Percentiles rank a stretch among this genome's conserved stretches.
phyloP scores from a whole-genome alignment of 2,329 filamentous ascomycete genomes.

The Penicillium sclerotigenum region DNA sequence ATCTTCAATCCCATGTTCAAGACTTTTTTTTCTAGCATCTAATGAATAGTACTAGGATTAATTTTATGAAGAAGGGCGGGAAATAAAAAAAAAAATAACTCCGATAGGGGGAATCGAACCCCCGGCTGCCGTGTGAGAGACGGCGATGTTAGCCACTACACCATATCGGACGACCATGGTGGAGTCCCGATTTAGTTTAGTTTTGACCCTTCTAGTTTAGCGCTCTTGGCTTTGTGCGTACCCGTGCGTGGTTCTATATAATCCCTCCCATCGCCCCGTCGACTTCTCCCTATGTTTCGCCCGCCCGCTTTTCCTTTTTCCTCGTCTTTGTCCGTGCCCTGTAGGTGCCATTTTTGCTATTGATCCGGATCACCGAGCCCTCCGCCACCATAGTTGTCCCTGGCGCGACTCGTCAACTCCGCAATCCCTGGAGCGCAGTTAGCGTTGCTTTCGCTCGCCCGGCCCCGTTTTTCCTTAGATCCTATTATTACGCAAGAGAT shows the following conservation, averaged over 20 bases:
- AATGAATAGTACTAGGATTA: no score
- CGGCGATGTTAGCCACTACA: constrained; percentile 32
- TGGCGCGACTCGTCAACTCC: no score
- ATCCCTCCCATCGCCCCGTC: no score
- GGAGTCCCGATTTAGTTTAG: no score
- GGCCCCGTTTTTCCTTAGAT: no score
- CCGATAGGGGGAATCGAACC: constrained; percentile 32
- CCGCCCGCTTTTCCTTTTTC: background rate
- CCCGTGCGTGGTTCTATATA: background rate
- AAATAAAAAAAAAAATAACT: no score
- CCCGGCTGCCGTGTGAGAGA: constrained; percentile 32
- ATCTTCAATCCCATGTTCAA: no score
- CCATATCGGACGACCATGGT: constrained; percentile 33
- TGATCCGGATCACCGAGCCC: background rate
- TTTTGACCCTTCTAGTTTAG: no score
- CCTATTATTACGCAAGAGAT: no score
- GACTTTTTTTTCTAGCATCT: no score
- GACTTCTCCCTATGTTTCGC: no score
- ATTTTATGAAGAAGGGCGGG: no score
- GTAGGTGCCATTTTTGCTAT: background rate
- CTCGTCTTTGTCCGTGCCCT: background rate
- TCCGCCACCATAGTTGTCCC: background rate
- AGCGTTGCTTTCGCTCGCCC: background rate
- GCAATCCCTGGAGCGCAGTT: background rate
- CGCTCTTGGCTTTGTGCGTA: background rate